These are phyloP conservation scores for Epichloe bromicola DNA, from an alignment of 2,329 filamentous ascomycete species.

Conservation along the genomic window DNA sequence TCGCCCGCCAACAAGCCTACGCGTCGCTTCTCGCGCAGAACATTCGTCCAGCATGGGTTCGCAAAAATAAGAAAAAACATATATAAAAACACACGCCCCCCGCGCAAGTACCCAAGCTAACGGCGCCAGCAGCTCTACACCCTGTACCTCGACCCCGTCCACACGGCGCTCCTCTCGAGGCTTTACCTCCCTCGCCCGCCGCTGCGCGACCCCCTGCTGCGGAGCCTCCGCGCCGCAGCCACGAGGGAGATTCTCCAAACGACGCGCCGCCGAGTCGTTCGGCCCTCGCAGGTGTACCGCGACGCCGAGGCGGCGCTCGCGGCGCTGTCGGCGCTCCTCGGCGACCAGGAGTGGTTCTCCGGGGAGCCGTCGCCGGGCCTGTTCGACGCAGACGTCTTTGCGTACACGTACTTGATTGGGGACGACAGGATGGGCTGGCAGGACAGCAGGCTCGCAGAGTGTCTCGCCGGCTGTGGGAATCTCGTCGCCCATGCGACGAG, in stretches of 20 bases:
- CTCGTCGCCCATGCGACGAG: constrained; percentile 38
- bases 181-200: constrained; percentile 61
- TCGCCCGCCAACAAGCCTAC: constrained; percentile 59
- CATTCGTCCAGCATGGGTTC: constrained; percentile 77
- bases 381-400: constrained; percentile 83
- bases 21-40: constrained; percentile 60
- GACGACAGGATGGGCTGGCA: constrained; percentile 51
- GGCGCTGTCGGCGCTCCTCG: constrained; percentile 32
- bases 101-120: neutral
- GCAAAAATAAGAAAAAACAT: constrained; percentile 7
- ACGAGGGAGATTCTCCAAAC: constrained; percentile 58
- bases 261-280: constrained; percentile 26
- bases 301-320: constrained; percentile 32
- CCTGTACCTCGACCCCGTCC: constrained; percentile 62
- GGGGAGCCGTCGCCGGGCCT: constrained; percentile 43
- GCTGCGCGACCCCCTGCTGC: constrained; percentile 45
- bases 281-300: constrained; percentile 25
- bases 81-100: too few species aligned
- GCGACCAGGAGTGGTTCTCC: constrained; percentile 35
- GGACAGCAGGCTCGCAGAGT: constrained; percentile 44
- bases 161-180: constrained; percentile 52
- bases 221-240: constrained; percentile 61
- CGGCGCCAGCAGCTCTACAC: constrained; percentile 47
- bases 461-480: constrained; percentile 43
- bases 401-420: constrained; percentile 74